A percentile compares a stretch with the other conserved stretches of the same genome.
phyloP scores from a whole-genome alignment of 2,329 filamentous ascomycete species.

The Ophiostoma australiae region DNA sequence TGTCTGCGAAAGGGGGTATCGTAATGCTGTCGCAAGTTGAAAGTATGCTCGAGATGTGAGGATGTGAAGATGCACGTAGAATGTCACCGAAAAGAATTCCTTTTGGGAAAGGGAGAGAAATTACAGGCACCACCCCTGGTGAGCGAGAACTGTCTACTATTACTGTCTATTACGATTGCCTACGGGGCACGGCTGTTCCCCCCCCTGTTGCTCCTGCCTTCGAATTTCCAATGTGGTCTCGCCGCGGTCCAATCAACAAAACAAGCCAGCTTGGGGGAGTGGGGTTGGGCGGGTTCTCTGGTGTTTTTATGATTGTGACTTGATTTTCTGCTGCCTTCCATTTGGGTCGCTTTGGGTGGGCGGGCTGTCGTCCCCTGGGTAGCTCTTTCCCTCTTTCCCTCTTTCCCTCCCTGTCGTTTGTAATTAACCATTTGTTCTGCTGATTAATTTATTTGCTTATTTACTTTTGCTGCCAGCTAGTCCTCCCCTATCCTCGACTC shows the following conservation, averaged over 20 bases:
- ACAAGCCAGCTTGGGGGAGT: slow-evolving; percentile 21
- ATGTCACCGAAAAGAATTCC: slow-evolving; percentile 8
- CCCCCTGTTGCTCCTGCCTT: slow-evolving; percentile 10
- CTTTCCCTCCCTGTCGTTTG: slow-evolving; percentile 12
- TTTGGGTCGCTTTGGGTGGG: background rate
- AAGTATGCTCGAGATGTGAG: slow-evolving; percentile 4
- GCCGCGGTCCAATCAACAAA: slow-evolving; percentile 26
- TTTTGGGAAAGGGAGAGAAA: slow-evolving; percentile 11
- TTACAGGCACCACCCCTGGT: slow-evolving; percentile 13
- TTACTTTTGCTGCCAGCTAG: background rate
- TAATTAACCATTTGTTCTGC: slow-evolving; percentile 20
- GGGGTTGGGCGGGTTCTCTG: slow-evolving; percentile 19
- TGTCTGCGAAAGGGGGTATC: slow-evolving; percentile 8
- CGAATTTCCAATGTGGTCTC: slow-evolving; percentile 17
- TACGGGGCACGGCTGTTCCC: slow-evolving; percentile 1
- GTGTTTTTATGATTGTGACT: slow-evolving; percentile 5
- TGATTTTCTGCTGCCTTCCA: slow-evolving; percentile 13
- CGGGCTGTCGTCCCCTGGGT: background rate
- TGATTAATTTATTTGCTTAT: background rate
- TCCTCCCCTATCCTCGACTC: background rate
- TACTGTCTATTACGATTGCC: background rate
- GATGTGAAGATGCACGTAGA: slow-evolving; percentile 10
- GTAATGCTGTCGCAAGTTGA: slow-evolving; percentile 8
- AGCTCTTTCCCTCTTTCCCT: slow-evolving; percentile 5
- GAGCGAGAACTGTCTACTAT: background rate